Base-by-base conservation (phyloP, 441 rosid species). In the Codiaeum variegatum region DNA sequence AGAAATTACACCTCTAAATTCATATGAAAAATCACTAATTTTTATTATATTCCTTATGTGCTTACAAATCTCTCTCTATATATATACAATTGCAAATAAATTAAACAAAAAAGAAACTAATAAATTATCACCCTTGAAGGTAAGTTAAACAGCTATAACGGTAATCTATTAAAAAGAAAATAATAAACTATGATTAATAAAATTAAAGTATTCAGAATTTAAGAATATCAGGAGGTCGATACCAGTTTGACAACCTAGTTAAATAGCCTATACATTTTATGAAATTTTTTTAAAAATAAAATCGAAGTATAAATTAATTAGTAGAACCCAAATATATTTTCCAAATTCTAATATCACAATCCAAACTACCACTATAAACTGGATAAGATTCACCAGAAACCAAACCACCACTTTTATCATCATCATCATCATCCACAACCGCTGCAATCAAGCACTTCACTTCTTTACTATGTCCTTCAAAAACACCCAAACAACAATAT, bases 311-410 rank as follows among this genome's bases (percentile, higher is more conserved):
- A 0, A 47, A 16, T 16, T 47, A n/a, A n/a, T n/a, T n/a, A n/a
- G n/a, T n/a, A 24, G 81, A 67, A 80, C 81, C 47, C 79, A 49
- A 38, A 85, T 38, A 28, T 16, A 60, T 31, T 2, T 66, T 79
- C 92, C 97, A 86, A 72, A 91, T 82, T 78, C 83, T 91, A 63
- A 88, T 77, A 67, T 85, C 81, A 69, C 83, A 76, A 73, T 91
- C 94, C 85, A 91, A 82, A 76, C 91, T 84, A 10, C 91, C 96
- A 65, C 93, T 88, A 56, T 83, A 90, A 75, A 90, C 81, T 74
- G 80, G 55, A 72, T 74, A 87, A 60, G 83, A 75, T 29, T 73
- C 58, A 47, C 63, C 73, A 0, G 87, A 64, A 58, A 72, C 66
- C 11, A 55, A 72, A 67, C 56, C 76, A 70, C 73, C 73, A 34